Evolutionary conservation across 345 rosid genomes (phyloP).

Genomic region (Limnanthes douglasii): DNA sequence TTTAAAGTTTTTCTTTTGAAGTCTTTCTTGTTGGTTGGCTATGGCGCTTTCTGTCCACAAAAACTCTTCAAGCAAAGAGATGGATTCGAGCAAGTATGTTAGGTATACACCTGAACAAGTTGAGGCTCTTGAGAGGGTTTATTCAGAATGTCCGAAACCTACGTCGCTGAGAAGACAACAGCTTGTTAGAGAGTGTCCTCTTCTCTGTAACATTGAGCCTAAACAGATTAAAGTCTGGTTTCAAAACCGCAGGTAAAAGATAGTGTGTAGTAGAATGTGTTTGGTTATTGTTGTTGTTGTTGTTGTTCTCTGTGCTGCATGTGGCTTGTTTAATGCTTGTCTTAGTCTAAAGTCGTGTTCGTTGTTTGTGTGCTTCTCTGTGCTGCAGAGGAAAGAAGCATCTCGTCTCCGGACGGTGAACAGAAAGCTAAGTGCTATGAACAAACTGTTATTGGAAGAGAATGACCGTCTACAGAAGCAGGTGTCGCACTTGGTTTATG

Average conservation of each 20-base stretch:
- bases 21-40: too few species aligned
- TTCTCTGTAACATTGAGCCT: constrained; percentile 18
- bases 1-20: too few species aligned
- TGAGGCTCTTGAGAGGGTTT: constrained; percentile 22
- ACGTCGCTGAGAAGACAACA: constrained; percentile 19
- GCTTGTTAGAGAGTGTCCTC: constrained; percentile 19
- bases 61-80: constrained; percentile 19
- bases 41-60: constrained; percentile 26
- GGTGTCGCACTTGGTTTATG: constrained; percentile 88
- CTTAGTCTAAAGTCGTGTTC: background rate
- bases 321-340: background rate
- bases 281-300: background rate
- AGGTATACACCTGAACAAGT: constrained; percentile 24
- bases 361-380: constrained; percentile 7
- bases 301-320: background rate
- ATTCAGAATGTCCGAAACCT: constrained; percentile 21
- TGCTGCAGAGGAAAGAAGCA: constrained; percentile 94
- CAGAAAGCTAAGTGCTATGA: constrained; percentile 83
- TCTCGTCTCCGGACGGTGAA: constrained; percentile 86
- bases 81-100: constrained; percentile 20
- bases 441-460: constrained; percentile 96
- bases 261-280: background rate
- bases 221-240: constrained; percentile 29
- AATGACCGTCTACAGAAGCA: constrained; percentile 97
- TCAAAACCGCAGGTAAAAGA: constrained; percentile 18